Conservation (phyloP, 2,329 filamentous ascomycete species). For the Ceratocystis diversiconidia region DNA sequence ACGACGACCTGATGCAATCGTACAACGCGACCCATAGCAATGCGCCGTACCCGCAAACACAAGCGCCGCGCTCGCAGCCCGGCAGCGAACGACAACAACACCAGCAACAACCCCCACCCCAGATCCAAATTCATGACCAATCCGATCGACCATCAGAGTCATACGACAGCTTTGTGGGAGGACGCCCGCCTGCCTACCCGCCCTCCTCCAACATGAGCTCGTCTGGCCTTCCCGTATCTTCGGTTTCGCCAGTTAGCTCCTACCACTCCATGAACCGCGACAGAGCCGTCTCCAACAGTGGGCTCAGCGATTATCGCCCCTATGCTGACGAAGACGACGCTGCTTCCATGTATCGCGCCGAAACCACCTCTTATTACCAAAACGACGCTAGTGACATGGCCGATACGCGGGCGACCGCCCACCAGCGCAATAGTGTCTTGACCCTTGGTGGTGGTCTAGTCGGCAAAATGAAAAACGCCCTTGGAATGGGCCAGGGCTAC, state of each 20-base stretch:
- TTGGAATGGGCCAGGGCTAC: slow-evolving; percentile 78
- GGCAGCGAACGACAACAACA: neutral
- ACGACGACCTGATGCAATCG: slow-evolving; percentile 63
- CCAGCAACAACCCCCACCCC: slow-evolving; percentile 12
- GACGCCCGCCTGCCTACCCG: slow-evolving; percentile 36
- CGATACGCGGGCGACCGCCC: slow-evolving; percentile 36
- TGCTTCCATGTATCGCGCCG: slow-evolving; percentile 42
- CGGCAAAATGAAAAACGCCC: slow-evolving; percentile 74
- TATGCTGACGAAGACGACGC: slow-evolving; percentile 85
- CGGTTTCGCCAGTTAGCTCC: slow-evolving; percentile 24
- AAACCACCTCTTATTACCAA: slow-evolving; percentile 72
- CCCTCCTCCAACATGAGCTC: slow-evolving; percentile 21
- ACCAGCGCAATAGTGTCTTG: slow-evolving; percentile 78
- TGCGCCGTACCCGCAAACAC: slow-evolving; percentile 3
- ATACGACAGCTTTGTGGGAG: slow-evolving; percentile 89
- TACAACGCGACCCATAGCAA: slow-evolving; percentile 37
- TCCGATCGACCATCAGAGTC: slow-evolving; percentile 65
- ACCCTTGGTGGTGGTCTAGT: slow-evolving; percentile 75
- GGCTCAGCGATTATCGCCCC: slow-evolving; percentile 72
- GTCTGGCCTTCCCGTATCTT: slow-evolving; percentile 7
- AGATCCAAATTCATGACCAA: slow-evolving; percentile 20
- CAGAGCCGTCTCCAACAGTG: slow-evolving; percentile 58
- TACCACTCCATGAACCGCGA: slow-evolving; percentile 33
- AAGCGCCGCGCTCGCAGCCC: neutral
- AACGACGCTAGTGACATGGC: slow-evolving; percentile 37